A percentile compares a stretch with the other conserved stretches of the same genome.
These are phyloP conservation scores for Gentiana straminea DNA, from an alignment of 257 asterid genomes.

Conservation along the genomic window DNA sequence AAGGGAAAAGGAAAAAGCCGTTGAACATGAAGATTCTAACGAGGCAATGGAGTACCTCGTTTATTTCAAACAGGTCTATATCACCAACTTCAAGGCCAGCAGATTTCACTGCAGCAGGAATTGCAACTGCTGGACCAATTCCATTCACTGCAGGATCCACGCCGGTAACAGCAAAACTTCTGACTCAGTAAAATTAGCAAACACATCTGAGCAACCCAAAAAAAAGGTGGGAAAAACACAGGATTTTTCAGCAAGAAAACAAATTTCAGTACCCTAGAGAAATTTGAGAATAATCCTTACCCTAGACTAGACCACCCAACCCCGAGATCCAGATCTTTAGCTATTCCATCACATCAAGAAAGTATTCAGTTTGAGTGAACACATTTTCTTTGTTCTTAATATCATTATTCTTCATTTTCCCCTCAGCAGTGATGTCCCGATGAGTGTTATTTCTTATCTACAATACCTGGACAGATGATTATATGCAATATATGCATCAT, in stretches of 20 bases:
- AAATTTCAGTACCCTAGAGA: too few species aligned
- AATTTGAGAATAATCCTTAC: too few species aligned
- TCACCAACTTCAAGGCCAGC: conserved; percentile 66
- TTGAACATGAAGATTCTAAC: background rate
- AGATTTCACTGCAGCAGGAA: conserved; percentile 85
- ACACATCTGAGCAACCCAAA: background rate
- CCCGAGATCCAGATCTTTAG: too few species aligned
- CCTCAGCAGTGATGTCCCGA: too few species aligned
- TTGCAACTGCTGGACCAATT: conserved; percentile 87
- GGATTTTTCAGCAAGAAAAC: background rate
- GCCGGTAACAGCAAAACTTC: conserved; percentile 90
- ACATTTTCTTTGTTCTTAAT: too few species aligned
- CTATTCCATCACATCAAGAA: too few species aligned
- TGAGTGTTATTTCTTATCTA: too few species aligned
- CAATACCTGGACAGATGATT: too few species aligned
- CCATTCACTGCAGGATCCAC: conserved; percentile 99
- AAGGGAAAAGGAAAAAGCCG: background rate
- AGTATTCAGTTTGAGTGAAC: too few species aligned
- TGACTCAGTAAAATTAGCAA: conserved; percentile 9
- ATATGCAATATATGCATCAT: too few species aligned
- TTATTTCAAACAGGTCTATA: conserved; percentile 74
- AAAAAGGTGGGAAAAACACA: background rate
- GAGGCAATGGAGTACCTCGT: conserved; percentile 46
- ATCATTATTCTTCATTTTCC: too few species aligned
- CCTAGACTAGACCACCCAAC: too few species aligned